Evolutionary conservation across 805 yeast species (phyloP), one percentile per base, ranked within the genome.

Genomic region (Candida vaughaniae): DNA sequence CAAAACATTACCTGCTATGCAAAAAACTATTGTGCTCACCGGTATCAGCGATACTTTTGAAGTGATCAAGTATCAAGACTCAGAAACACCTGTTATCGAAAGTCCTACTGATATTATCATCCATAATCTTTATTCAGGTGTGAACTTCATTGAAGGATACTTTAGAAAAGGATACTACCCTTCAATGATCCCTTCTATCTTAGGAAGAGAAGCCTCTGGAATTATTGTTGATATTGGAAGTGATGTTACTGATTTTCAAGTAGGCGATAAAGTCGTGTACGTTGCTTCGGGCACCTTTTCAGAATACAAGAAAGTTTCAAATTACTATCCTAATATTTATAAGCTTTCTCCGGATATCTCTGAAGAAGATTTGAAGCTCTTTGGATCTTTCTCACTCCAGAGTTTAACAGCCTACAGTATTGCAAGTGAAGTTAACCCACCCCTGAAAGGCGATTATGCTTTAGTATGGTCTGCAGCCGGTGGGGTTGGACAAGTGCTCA

Each of bases 391-490:
- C 2, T 52, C 80, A 30, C 47, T 85, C 22, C 91, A 85, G 58
- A 95, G 88, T 1, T 64, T 89, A 43, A 90, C 97, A 5, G 93
- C 91, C 2, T 59, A 84, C 49, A 75, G 90, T 1, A 78, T 90
- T 41, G 63, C 78, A 31, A 63, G 70, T 25, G 88, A 85, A 45
- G 75, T 93, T 2, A 78, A 85, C 52, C 51, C 69, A 1, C 84
- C 85, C 26, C 56, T 85, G 49, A 66, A 74, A 55, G 90, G 79
- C 36, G 96, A 91, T 41, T 73, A 62, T 48, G 74, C 84, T 31
- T 69, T 90, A 31, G 80, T 87, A 16, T 87, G 89, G 66, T 97
- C 97, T 4, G 96, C 96, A 5, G 96, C 97, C 3, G 97, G 97
- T 31, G 96, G 97, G 39, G 91, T 86, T 35, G 97, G 98, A 4